A percentile compares a stretch with the other conserved stretches of the same genome.
Evolutionary conservation across 73 alveolate genomes (phyloP).

Genomic region (Uronychia setigera): DNA sequence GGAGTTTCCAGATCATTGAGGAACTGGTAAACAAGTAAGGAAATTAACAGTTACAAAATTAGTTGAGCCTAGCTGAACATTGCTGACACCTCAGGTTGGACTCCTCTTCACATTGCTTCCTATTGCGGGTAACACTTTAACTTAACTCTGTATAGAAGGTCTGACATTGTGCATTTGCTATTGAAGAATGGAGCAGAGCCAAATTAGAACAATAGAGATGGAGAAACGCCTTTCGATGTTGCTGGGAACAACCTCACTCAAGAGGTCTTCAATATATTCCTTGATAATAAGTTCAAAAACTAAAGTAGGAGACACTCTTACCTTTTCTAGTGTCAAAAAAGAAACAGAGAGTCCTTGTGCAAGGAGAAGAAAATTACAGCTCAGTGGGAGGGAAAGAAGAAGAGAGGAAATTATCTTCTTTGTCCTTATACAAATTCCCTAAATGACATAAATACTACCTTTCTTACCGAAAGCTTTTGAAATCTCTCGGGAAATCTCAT

Average conservation of each 20-base stretch:
- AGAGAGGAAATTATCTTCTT: too few species aligned
- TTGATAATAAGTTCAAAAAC: not conserved
- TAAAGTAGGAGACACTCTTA: not conserved
- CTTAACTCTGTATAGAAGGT: not conserved
- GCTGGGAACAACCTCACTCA: not conserved
- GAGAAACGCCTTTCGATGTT: not conserved
- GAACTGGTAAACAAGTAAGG: not conserved
- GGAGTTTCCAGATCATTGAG: not conserved
- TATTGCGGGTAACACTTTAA: not conserved
- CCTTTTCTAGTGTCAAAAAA: not conserved
- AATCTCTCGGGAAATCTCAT: not conserved
- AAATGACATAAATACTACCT: not conserved
- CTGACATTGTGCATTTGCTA: not conserved
- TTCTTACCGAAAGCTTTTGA: not conserved
- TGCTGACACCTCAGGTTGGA: constrained; percentile 2
- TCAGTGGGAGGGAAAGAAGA: not conserved
- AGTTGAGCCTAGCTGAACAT: not conserved
- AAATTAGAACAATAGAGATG: not conserved
- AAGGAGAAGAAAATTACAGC: not conserved
- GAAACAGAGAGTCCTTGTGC: not conserved
- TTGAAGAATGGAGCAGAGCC: not conserved
- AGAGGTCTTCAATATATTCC: not conserved
- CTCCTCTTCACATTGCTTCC: constrained; percentile 1
- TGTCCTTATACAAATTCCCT: not conserved
- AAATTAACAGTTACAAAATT: not conserved